phyloP scores from a whole-genome alignment of 345 rosid genomes.

The Eucalyptus lansdowneana region DNA sequence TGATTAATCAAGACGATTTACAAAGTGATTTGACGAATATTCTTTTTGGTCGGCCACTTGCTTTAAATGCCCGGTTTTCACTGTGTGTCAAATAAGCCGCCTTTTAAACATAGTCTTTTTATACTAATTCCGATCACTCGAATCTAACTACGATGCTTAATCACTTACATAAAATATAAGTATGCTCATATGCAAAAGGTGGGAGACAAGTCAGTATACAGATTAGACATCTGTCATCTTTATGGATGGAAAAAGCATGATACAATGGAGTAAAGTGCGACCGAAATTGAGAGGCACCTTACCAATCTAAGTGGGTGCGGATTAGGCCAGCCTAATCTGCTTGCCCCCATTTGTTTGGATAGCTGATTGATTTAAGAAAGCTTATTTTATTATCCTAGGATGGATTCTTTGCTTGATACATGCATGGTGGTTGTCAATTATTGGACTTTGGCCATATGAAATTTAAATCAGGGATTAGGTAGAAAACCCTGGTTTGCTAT shows the following conservation, averaged over 20 bases:
- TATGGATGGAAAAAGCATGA: not conserved
- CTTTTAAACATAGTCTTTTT: not conserved
- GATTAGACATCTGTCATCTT: not conserved
- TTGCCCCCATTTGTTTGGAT: not conserved
- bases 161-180: not conserved
- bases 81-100: not conserved
- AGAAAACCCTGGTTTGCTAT: not conserved
- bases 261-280: not conserved
- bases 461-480: not conserved
- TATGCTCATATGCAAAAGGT: not conserved
- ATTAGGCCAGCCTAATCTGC: not conserved
- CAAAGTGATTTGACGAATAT: not conserved
- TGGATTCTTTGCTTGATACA: not conserved
- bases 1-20: not conserved
- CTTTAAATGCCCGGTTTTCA: not conserved
- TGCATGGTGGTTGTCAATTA: not conserved
- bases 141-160: not conserved
- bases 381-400: not conserved
- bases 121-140: not conserved
- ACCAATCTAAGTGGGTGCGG: not conserved
- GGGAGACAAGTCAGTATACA: not conserved
- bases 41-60: not conserved
- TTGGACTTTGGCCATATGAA: not conserved
- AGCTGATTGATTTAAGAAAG: not conserved
- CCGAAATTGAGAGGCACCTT: not conserved